Conservation (phyloP, 2,329 filamentous ascomycete species). For the Aciculosporium take region DNA sequence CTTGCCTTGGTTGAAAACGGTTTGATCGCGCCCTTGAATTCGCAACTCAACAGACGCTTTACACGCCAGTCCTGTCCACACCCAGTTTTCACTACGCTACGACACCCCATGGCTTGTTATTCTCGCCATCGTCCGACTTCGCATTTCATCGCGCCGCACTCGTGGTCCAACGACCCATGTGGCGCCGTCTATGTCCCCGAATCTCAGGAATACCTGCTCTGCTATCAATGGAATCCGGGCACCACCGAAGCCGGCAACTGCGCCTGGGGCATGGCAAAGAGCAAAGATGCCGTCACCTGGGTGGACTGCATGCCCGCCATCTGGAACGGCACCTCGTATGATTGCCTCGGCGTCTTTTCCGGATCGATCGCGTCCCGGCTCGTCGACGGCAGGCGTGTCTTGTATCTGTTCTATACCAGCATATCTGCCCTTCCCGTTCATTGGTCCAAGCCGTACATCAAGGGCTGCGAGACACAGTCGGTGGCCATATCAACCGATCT, state of each 20-base stretch:
- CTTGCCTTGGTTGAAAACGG: too few species aligned
- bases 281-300: constrained; percentile 26
- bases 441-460: constrained; percentile 28
- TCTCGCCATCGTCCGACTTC: constrained; percentile 7
- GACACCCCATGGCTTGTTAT: constrained; percentile 4
- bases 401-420: constrained; percentile 27
- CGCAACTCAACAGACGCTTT: too few species aligned
- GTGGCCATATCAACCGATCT: constrained; percentile 26
- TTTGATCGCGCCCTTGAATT: too few species aligned
- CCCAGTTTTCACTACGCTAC: too few species aligned
- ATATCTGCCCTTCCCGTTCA: constrained; percentile 29
- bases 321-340: constrained; percentile 20
- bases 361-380: constrained; percentile 27
- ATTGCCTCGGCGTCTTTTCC: constrained; percentile 28
- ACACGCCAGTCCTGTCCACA: too few species aligned
- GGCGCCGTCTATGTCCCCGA: constrained; percentile 27
- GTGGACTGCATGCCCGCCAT: constrained; percentile 8
- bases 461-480: constrained; percentile 29
- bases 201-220: constrained; percentile 27
- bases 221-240: constrained; percentile 20
- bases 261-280: constrained; percentile 20
- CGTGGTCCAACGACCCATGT: constrained; percentile 26
- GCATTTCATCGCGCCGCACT: constrained; percentile 24
- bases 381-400: constrained; percentile 19
- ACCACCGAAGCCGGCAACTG: constrained; percentile 13